These are phyloP conservation scores for Starmerella vaccinii DNA, from an alignment of 805 yeast species.

Conservation along the genomic window DNA sequence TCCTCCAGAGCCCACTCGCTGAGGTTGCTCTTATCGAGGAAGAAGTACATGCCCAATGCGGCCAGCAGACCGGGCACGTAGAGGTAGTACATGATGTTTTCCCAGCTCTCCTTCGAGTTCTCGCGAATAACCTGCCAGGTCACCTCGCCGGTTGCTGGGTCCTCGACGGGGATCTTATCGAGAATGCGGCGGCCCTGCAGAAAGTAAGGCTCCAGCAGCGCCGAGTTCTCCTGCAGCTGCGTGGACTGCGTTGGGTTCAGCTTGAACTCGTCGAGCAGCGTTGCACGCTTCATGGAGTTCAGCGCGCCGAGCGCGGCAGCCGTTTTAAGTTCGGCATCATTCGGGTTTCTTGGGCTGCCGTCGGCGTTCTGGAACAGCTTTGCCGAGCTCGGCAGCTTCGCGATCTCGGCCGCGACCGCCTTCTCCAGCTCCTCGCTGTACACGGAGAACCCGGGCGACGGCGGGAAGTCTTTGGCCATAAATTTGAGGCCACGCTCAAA, in stretches of 20 bases:
- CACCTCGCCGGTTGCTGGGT: slow-evolving; percentile 64
- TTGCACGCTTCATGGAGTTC: slow-evolving; percentile 46
- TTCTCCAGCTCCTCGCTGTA: slow-evolving; percentile 40
- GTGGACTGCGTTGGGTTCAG: slow-evolving; percentile 45
- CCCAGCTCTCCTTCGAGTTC: slow-evolving; percentile 79
- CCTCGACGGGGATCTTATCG: slow-evolving; percentile 77
- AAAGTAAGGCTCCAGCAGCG: slow-evolving; percentile 44
- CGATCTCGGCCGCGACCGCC: slow-evolving; percentile 37
- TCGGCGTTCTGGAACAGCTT: slow-evolving; percentile 64
- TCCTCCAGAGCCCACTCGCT: slow-evolving; percentile 78
- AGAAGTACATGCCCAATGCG: slow-evolving; percentile 42
- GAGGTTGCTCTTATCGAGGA: slow-evolving; percentile 43
- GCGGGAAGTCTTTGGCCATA: slow-evolving; percentile 28
- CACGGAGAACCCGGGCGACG: slow-evolving; percentile 34
- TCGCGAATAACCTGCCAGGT: slow-evolving; percentile 71
- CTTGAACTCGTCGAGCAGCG: slow-evolving; percentile 37
- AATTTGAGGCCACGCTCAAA: slow-evolving; percentile 24
- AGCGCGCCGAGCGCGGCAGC: slow-evolving; percentile 61
- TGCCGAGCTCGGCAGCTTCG: slow-evolving; percentile 52
- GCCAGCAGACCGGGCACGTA: slow-evolving; percentile 61
- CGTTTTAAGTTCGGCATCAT: slow-evolving; percentile 58
- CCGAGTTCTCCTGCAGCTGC: slow-evolving; percentile 51
- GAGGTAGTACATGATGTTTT: slow-evolving; percentile 56
- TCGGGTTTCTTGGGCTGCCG: slow-evolving; percentile 61
- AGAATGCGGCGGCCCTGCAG: slow-evolving; percentile 54